These are phyloP conservation scores for Helichrysum umbraculigerum DNA, from an alignment of 129 eudicot genomes.

Conservation along the genomic window DNA sequence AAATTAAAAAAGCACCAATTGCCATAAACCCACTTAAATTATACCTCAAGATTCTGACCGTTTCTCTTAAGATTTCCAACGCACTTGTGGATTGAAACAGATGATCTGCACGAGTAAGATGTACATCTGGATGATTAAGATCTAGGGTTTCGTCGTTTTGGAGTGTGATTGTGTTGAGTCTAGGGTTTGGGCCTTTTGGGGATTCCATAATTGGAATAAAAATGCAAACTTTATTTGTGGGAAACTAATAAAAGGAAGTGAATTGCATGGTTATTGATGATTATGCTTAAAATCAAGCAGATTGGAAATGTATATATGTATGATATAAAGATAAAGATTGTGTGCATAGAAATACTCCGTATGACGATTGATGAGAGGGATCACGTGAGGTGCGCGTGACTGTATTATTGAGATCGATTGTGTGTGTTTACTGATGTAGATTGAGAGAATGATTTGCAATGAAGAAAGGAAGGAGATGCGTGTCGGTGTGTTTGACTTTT, in stretches of 20 bases:
- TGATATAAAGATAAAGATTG: not conserved
- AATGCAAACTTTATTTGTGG: not conserved
- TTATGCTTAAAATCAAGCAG: conserved; percentile 7
- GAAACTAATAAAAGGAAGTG: not conserved
- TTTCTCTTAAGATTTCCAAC: conserved; percentile 84
- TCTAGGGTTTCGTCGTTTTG: conserved; percentile 37
- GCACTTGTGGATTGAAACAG: conserved; percentile 73
- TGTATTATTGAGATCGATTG: conserved; percentile 15
- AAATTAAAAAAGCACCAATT: conserved; percentile 60
- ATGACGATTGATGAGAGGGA: conserved; percentile 5
- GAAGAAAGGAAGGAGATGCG: conserved; percentile 27
- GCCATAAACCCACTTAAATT: conserved; percentile 64
- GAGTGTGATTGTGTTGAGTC: conserved; percentile 32
- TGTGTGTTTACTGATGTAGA: not conserved
- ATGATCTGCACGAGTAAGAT: conserved; percentile 40
- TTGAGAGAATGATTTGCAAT: conserved; percentile 27
- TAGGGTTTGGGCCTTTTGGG: conserved; percentile 54
- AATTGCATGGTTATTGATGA: conserved; percentile 14
- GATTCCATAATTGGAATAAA: conserved; percentile 50
- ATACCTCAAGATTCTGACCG: conserved; percentile 73
- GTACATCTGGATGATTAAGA: conserved; percentile 28
- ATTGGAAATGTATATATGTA: conserved; percentile 17
- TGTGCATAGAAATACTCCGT: not conserved
- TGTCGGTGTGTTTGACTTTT: conserved; percentile 38
- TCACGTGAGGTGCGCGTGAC: conserved; percentile 17